phyloP scores from a whole-genome alignment of 345 rosid species.

The Draba incana region DNA sequence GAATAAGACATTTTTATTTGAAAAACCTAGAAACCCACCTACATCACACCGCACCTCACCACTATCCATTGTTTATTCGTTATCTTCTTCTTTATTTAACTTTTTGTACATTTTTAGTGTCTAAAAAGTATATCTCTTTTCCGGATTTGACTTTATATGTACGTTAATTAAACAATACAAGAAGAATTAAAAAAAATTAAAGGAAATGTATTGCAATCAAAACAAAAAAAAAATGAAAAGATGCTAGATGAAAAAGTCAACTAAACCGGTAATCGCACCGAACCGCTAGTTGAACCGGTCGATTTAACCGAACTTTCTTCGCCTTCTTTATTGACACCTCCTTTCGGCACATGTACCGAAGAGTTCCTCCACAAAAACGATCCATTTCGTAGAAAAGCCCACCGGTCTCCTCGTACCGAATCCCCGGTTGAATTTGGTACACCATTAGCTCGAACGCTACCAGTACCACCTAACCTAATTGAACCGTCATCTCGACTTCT shows the following conservation, averaged over 20 bases:
- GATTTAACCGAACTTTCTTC: conserved; percentile 43
- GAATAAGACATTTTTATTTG: conserved; percentile 17
- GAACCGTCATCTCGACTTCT: conserved; percentile 42
- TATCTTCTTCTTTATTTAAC: neutral
- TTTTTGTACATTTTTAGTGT: conserved; percentile 3
- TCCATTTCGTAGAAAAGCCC: conserved; percentile 52
- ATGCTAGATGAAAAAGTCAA: neutral
- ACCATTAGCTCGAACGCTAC: conserved; percentile 32
- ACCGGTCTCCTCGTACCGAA: conserved; percentile 53
- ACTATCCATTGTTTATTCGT: conserved; percentile 14
- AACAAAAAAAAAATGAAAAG: conserved; percentile 11
- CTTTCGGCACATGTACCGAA: conserved; percentile 51
- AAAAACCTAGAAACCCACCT: conserved; percentile 20
- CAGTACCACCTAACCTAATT: conserved; percentile 39
- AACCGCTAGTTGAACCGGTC: conserved; percentile 27
- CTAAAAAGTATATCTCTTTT: neutral
- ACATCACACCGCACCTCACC: conserved; percentile 13
- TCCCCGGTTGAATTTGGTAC: conserved; percentile 37
- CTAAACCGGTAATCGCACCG: conserved; percentile 62
- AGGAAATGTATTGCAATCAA: conserved; percentile 27
- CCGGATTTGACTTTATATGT: conserved; percentile 21
- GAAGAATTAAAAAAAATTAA: neutral
- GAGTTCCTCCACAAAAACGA: conserved; percentile 58
- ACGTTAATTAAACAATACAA: conserved; percentile 13
- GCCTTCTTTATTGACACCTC: conserved; percentile 46